These are phyloP conservation scores for Beauveria varroae DNA, from an alignment of 2,329 filamentous ascomycete species.

Conservation along the genomic window DNA sequence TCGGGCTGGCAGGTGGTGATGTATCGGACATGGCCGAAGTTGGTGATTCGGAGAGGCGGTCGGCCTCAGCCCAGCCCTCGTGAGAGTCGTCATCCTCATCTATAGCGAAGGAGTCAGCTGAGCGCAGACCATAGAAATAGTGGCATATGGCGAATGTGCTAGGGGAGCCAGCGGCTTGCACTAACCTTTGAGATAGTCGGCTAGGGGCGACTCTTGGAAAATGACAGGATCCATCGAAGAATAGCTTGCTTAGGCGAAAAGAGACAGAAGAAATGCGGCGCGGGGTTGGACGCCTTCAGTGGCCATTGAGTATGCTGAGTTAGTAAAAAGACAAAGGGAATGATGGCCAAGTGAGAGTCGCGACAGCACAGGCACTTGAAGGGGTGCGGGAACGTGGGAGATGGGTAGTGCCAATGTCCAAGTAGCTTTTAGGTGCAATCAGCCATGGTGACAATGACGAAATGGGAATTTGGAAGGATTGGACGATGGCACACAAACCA, in stretches of 20 bases:
- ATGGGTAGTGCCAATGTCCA: background rate
- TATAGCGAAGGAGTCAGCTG: constrained; percentile 13
- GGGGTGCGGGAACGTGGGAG: background rate
- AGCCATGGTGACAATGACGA: constrained; percentile 2
- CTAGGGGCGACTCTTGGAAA: constrained; percentile 79
- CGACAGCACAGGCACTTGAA: constrained; percentile 5
- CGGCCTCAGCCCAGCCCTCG: constrained; percentile 37
- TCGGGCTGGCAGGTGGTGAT: constrained; percentile 41
- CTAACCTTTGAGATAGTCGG: constrained; percentile 80
- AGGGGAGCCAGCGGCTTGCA: background rate
- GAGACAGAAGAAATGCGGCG: background rate
- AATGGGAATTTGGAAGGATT: background rate
- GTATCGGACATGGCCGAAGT: constrained; percentile 30
- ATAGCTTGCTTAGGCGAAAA: background rate
- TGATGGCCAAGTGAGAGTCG: background rate
- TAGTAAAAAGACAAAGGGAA: constrained; percentile 2
- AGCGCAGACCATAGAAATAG: background rate
- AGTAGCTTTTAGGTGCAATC: background rate
- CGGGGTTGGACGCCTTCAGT: background rate
- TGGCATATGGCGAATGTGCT: background rate
- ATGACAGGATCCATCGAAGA: constrained; percentile 74
- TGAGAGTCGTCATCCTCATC: constrained; percentile 41
- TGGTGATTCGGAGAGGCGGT: constrained; percentile 26
- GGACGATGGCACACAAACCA: background rate
- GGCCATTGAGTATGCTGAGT: background rate